Conservation (phyloP, 2,329 filamentous ascomycete genomes). For the Aspergillus carbonarius region DNA sequence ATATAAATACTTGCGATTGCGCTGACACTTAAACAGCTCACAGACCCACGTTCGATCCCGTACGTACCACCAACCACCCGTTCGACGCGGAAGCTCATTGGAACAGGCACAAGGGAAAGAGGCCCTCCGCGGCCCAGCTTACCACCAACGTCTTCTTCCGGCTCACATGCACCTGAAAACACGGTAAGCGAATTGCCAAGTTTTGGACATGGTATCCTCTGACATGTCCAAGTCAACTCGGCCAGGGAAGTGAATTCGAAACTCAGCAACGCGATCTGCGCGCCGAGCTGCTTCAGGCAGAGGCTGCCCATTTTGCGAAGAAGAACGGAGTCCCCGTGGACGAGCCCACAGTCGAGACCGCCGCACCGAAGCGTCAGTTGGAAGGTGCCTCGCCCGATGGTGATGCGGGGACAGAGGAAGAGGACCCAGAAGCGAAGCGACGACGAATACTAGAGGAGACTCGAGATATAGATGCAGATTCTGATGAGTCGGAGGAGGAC, state of each 20-base stretch:
- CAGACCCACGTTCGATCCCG: constrained; percentile 94
- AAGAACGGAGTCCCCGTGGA: constrained; percentile 63
- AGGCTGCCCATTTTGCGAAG: constrained; percentile 84
- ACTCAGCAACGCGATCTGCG: constrained; percentile 72
- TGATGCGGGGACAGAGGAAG: constrained; percentile 49
- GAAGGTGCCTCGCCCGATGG: constrained; percentile 48
- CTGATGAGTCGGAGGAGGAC: constrained; percentile 61
- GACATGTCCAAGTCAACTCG: constrained; percentile 62
- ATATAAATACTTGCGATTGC: not conserved
- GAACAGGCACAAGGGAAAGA: constrained; percentile 85
- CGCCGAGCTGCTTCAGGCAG: constrained; percentile 84
- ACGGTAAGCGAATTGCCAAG: constrained; percentile 51
- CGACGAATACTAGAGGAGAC: constrained; percentile 84
- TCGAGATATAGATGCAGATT: constrained; percentile 81
- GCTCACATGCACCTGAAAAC: constrained; percentile 92
- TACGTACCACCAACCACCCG: constrained; percentile 43
- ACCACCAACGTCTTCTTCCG: constrained; percentile 92
- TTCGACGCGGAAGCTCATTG: constrained; percentile 27
- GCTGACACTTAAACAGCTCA: constrained; percentile 53
- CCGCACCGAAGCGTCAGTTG: constrained; percentile 63
- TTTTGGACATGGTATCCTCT: not conserved
- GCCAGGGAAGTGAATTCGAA: constrained; percentile 83
- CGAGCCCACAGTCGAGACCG: constrained; percentile 41
- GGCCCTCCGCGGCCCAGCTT: constrained; percentile 85
- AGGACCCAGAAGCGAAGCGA: constrained; percentile 77